Evolutionary conservation across 106 monocot genomes (phyloP), one percentile per base, ranked within the genome.

Genomic region (Dioscorea dumetorum): DNA sequence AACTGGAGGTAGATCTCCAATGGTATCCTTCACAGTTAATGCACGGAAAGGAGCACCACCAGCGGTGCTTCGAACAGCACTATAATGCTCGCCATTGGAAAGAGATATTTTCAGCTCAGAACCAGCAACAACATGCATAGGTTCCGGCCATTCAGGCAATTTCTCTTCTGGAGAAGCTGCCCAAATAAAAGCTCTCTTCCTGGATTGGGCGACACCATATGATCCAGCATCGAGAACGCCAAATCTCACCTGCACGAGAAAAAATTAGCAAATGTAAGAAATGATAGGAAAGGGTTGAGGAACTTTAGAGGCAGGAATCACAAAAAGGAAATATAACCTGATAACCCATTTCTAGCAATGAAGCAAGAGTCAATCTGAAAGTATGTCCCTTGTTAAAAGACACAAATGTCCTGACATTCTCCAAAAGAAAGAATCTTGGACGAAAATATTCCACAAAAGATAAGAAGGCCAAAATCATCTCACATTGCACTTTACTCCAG

Each of bases 401-500:
- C 12, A 99, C 99, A 74, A 99, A 90, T 52, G 80, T 99, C 65
- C 99, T 87, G 53, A 99, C 99, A 70, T 99, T 99, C 68, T 99
- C 99, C 57, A 99, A 68, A 73, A 99, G 93, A 60, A 99, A 99
- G 72, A 85, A 99, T 50, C 77, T 73, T 50, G 99, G 99, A 21
- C 99, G 69, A 58, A 99, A 99, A 80, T 90, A 90, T 62, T 99
- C 99, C 62, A 85, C 99, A 73, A 91, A 99, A 50, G 99, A 99
- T 61, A 99, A 41, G 69, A 99, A 99, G 49, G 93, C 92, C 48
- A 99, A 69, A 69, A 99, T 93, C 99, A 99, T 99, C 76, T 99
- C 99, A 21, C 99, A 99, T 67, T 99, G 99, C 9, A 99, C 99
- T 70, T 93, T 93, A 77, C 99, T 99, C 99, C 99, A 99, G 24